Evolutionary conservation across 2,329 filamentous ascomycete species (phyloP), one percentile per base, ranked within the genome.

Genomic region (Neofusicoccum umdonicola): DNA sequence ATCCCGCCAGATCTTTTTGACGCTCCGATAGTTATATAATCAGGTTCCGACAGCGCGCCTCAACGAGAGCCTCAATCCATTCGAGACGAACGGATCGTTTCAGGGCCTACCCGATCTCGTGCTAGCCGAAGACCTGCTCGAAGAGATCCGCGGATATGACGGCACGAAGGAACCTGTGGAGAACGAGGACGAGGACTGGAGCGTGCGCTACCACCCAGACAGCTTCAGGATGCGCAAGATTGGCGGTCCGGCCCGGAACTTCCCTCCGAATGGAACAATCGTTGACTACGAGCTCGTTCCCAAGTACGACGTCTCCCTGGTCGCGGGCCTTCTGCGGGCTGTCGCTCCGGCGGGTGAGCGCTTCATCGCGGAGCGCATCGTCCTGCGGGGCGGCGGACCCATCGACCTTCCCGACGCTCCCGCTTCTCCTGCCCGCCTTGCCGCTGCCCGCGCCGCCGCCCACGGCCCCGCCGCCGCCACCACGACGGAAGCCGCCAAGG

Each of bases 51-150:
- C 42, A 60, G 56, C 17, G n/a, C 56, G n/a, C 7, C 31, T 60
- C 56, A 19, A 60, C 56, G 56, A 60, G 56, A 60, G 39, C 42
- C 56, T 60, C 56, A 47, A 39, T 37, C 56, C 56, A 3, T 47
- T 34, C 56, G 56, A 47, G 56, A 60, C 6, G 56, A 60, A 42
- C 56, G 56, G n/a, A 37, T 13, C 41, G 56, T 34, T 17, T 27
- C 31, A 27, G 48, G 48, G 17, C 61, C 61, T 47, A 63, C 61
- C 17, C 48, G 61, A 54, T 63, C 61, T 47, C 61, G 61, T 19
- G 48, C 61, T 35, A 63, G 61, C 42, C 61, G 61, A 39, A 22
- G 61, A 56, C 41, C 48, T 45, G 17, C 50, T 54, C 48, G 61
- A 56, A 41, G 61, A 47, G 31, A 52, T 60, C 42, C 56, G 12